Evolutionary conservation across 2,329 filamentous ascomycete genomes (phyloP), one percentile per base, ranked within the genome.

Genomic region (Cercospora sp.): DNA sequence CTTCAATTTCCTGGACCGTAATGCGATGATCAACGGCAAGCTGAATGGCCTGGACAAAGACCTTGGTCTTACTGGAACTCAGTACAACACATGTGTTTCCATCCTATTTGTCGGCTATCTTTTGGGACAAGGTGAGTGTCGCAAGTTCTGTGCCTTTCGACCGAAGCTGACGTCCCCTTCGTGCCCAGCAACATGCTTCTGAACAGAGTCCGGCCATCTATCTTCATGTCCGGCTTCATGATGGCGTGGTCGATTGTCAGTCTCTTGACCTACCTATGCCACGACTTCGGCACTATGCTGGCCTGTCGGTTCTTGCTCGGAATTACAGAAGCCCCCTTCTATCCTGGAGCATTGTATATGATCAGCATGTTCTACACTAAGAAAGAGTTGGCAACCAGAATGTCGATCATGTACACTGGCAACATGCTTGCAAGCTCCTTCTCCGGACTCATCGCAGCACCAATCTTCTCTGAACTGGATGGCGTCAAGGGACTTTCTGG

Each of bases 391-490:
- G 69, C 71, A 2, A 68, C 67, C 7, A 63, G 74, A 16, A 75
- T 71, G 43, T 69, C 74, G 3, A 69, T 75, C 6, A 67, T 76
- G 5, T 75, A 74, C 66, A 71, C 70, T 30, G 74, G 74, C 24
- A 72, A 71, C 62, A 70, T 74, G 34, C 68, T 75, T 12, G 89
- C 88, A 0, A 89, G 89, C 3, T 89, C 90, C 1, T 92, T 92
- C 74, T 90, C 88, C 0, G 90, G 89, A 18, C 73, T 83, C 2
- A 80, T 83, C 13, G 81, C 81, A 9, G 81, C 81, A 13, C 81
- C 89, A 3, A 89, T 93, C 65, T 89, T 85, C 1, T 80, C 82
- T 16, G 85, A 88, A 64, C 86, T 93, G 83, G 84, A 90, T 70
- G 83, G 85, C 3, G 79, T 79, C 0, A 79, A 78, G 10, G 88